A percentile compares a stretch with the other conserved stretches of the same genome.
phyloP scores from a whole-genome alignment of 2,329 filamentous ascomycete species.

The Blastomyces gilchristii region DNA sequence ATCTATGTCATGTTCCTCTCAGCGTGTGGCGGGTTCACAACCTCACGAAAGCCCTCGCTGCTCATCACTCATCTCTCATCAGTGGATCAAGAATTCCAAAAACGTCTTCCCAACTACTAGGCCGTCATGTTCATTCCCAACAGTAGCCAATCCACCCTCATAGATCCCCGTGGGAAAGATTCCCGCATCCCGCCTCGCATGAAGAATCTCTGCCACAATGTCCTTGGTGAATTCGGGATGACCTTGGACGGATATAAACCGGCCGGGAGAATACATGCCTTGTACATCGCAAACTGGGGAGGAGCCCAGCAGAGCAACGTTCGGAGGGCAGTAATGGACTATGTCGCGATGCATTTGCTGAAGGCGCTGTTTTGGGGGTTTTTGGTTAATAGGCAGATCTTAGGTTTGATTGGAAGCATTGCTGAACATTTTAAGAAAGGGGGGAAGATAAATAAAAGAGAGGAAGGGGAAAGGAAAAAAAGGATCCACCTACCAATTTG shows the following conservation, averaged over 20 bases:
- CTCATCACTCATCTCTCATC: constrained; percentile 33
- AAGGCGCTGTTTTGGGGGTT: constrained; percentile 33
- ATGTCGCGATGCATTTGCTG: constrained; percentile 84
- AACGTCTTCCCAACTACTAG: constrained; percentile 64
- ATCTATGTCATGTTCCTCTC: too few relatives aligned
- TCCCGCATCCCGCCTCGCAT: constrained; percentile 53
- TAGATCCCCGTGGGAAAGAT: constrained; percentile 61
- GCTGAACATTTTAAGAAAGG: background rate
- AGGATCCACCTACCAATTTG: constrained; percentile 39
- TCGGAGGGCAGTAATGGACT: constrained; percentile 53
- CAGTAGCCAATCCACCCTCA: constrained; percentile 56
- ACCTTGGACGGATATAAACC: constrained; percentile 68
- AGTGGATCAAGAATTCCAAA: constrained; percentile 56
- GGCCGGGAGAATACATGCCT: constrained; percentile 60
- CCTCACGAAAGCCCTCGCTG: background rate
- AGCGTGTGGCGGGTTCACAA: too few relatives aligned
- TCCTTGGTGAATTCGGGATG: constrained; percentile 72
- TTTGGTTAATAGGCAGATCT: background rate
- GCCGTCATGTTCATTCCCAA: constrained; percentile 63
- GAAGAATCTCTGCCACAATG: constrained; percentile 60
- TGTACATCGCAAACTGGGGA: constrained; percentile 63
- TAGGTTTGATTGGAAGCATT: background rate
- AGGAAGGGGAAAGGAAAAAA: background rate
- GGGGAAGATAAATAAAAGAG: background rate
- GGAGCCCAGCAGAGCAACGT: constrained; percentile 52